Evolutionary conservation across 2,329 filamentous ascomycete genomes (phyloP), one percentile per base, ranked within the genome.

Genomic region (Calonectria fujianensis): DNA sequence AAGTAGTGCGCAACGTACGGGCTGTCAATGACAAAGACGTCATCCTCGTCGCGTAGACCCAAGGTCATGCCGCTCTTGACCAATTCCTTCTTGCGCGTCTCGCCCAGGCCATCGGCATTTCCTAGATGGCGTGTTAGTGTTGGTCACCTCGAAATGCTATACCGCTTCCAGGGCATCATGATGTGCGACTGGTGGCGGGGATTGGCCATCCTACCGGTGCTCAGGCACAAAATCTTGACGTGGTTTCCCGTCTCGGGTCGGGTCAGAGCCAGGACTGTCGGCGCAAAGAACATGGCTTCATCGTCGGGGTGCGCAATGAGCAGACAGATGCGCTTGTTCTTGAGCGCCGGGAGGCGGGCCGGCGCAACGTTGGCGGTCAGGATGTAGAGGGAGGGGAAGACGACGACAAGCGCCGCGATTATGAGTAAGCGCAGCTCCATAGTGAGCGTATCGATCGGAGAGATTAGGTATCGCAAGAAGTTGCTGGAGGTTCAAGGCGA

Each of bases 261-360:
- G 24, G 96, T 96, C 73, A 99, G 90, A n/a, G 94, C 93, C 80
- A 97, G 90, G 18, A 98, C 89, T 0, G 95, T 94, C 0, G 97
- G 97, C 76, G 96, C 93, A 86, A 99, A 99, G 89, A 99, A 99
- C 97, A 99, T 99, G 85, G 96, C 97, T 88, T 99, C 97, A 82
- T 99, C 97, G 86, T 99, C 97, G 0, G 97, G 97, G 86, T 99
- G 97, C 29, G 97, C 97, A 82, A 99, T 98, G 70, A 99, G 89
- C 69, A 99, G 91, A 83, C 95, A 94, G 82, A 99, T 95, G 82
- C 95, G 93, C 89, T 98, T 97, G 87, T 95, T 94, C 80, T 89
- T 89, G 76, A 98, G 88, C 57, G 87, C 90, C 5, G 95, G 94
- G 79, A 95, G 91, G 39, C 89, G 86, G 32, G 86, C 80, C 75